Percentiles rank a stretch among this genome's conserved stretches.
These are phyloP conservation scores for Leccinum aurantiacum DNA, from an alignment of 768 basidiomycete species.

Conservation along the genomic window DNA sequence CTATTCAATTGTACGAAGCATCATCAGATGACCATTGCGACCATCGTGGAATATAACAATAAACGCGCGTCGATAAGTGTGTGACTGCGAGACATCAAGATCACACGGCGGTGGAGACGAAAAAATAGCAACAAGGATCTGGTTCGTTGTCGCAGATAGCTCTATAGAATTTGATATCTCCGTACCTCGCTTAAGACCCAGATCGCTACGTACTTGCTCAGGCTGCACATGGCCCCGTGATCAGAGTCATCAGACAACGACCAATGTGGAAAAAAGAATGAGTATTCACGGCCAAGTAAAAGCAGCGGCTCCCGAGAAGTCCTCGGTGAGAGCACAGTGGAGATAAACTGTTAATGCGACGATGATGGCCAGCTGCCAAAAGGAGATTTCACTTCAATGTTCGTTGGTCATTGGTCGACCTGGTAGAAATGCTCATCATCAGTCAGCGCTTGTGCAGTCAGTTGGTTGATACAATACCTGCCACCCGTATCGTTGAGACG, in stretches of 20 bases:
- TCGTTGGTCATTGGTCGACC: background rate
- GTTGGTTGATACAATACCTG: background rate
- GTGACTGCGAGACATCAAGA: background rate
- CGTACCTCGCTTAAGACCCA: background rate
- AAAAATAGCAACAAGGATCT: background rate
- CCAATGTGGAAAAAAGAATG: background rate
- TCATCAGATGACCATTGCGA: background rate
- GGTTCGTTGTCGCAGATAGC: background rate
- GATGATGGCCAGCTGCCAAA: background rate
- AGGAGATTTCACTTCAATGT: background rate
- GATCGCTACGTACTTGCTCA: background rate
- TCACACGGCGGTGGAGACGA: background rate
- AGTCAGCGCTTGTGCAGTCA: background rate
- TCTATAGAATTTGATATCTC: background rate
- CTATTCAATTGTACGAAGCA: background rate
- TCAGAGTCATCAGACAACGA: background rate
- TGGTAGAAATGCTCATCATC: background rate
- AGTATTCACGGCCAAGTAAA: background rate
- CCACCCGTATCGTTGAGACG: background rate
- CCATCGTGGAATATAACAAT: background rate
- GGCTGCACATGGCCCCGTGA: background rate
- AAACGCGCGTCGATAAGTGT: background rate
- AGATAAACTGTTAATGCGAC: conserved; percentile 2
- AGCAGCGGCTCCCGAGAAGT: background rate
- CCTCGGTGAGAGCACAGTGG: background rate